Base-by-base conservation (phyloP, 2,329 filamentous ascomycete genomes). In the Aspergillus sp. region DNA sequence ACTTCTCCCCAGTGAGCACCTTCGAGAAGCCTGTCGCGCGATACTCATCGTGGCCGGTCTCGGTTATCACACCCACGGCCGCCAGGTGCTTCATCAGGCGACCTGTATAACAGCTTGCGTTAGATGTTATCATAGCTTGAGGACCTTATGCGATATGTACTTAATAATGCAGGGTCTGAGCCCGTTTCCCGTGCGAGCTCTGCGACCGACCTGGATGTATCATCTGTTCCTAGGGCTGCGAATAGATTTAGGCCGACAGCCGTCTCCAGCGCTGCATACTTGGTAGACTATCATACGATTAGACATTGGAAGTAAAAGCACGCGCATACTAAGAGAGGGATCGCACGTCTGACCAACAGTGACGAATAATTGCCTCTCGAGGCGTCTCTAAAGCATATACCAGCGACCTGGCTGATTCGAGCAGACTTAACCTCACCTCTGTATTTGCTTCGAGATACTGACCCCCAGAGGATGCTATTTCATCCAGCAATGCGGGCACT, bases 281-380 rank as follows among this genome's bases (percentile, higher is more conserved):
- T 33, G 3, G 63, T 63, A 8, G 59, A 57, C 63, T 64, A 9
- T n/a, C 7, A 19, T 2, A 21, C 15, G 1, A 17, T 7, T 39
- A 8, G 19, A 19, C n/a, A 7, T 2, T 7, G 21, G 17, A 6
- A 25, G 15, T 9, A 31, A n/a, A 6, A 7, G 8, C 5, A 21
- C 3, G 2, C 1, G 15, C 11, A 27, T 7, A 2, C 3, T 7
- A 12, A n/a, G 2, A 11, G 8, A 9, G 27, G 27, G 3, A 3
- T 9, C 60, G 27, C 54, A 68, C 67, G 70, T 81, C 71, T 0
- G 76, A 76, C 77, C 79, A 82, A 60, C 66, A 71, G 44, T 81
- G 77, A 52, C 76, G 71, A 52, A 81, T 72, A 70, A 81, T 79
- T 0, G 77, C 77, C 65, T 82, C 80, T 9, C 79, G 70, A 0